A percentile compares a stretch with the other conserved stretches of the same genome.
Conservation (phyloP, 441 rosid species). For the Aquilaria agallochum region DNA sequence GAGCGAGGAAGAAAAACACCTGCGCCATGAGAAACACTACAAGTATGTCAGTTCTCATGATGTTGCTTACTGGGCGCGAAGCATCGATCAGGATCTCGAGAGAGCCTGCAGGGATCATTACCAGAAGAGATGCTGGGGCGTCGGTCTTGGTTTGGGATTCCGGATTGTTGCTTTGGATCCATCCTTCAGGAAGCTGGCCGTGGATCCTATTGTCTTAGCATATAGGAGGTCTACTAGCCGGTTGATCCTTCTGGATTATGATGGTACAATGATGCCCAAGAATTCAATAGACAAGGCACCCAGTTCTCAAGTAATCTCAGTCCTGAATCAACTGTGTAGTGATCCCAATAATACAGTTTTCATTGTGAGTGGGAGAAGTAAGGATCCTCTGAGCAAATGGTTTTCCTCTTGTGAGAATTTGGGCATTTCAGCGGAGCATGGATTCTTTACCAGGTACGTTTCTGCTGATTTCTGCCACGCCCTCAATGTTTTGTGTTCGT, state of each 20-base stretch:
- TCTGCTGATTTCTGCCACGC: slow-evolving; percentile 1
- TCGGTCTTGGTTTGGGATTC: slow-evolving; percentile 71
- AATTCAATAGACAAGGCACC: slow-evolving; percentile 50
- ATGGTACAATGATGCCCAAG: slow-evolving; percentile 71
- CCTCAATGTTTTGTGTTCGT: not conserved
- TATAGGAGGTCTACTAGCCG: slow-evolving; percentile 50
- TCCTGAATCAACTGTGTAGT: slow-evolving; percentile 50
- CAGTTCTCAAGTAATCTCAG: slow-evolving; percentile 36
- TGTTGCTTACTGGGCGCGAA: slow-evolving; percentile 74
- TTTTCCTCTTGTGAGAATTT: slow-evolving; percentile 54
- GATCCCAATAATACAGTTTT: slow-evolving; percentile 66
- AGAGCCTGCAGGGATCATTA: slow-evolving; percentile 75
- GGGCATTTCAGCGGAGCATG: slow-evolving; percentile 83
- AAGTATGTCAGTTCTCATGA: slow-evolving; percentile 83
- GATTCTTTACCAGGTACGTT: slow-evolving; percentile 64
- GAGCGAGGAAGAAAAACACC: slow-evolving; percentile 47
- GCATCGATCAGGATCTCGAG: slow-evolving; percentile 75
- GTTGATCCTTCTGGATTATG: slow-evolving; percentile 69
- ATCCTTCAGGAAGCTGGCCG: slow-evolving; percentile 56
- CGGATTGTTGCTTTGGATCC: slow-evolving; percentile 74
- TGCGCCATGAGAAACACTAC: slow-evolving; percentile 85
- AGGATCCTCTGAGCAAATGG: slow-evolving; percentile 63
- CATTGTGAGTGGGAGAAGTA: slow-evolving; percentile 79
- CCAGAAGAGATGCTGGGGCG: slow-evolving; percentile 66
- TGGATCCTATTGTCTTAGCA: slow-evolving; percentile 48